Percentiles rank a stretch among this genome's conserved stretches.
Conservation (phyloP, 352 stramenopile genomes). For the Saprolegnia parasitica region DNA sequence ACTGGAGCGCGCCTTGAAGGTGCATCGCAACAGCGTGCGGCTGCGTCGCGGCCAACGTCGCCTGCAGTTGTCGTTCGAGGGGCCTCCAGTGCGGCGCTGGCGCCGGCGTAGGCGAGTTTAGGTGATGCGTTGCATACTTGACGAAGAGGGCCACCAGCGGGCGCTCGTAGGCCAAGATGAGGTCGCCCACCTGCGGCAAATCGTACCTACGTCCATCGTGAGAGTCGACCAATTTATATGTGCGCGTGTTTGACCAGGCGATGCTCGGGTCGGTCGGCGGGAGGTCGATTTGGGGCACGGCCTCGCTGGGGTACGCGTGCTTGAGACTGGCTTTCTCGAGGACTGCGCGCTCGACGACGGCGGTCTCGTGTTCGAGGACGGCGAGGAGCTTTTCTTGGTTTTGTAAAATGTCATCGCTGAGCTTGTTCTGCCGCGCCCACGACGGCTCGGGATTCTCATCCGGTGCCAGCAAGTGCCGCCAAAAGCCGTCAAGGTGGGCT, state of each 20-base stretch:
- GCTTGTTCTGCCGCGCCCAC: constrained; percentile 45
- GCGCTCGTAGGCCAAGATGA: constrained; percentile 51
- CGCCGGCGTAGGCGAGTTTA: neutral
- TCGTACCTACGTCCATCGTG: constrained; percentile 38
- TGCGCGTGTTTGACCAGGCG: constrained; percentile 48
- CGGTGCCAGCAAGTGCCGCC: neutral
- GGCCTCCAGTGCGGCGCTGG: neutral
- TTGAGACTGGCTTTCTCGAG: constrained; percentile 77
- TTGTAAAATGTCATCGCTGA: constrained; percentile 76
- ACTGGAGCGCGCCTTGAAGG: constrained; percentile 38
- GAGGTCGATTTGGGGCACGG: neutral
- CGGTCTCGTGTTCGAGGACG: constrained; percentile 72
- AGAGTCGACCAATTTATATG: too few relatives aligned
- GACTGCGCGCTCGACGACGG: constrained; percentile 67
- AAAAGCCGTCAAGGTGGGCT: constrained; percentile 1
- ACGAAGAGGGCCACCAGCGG: constrained; percentile 50
- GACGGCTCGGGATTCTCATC: constrained; percentile 26
- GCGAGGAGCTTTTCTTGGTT: constrained; percentile 76
- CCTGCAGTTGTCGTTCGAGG: constrained; percentile 11
- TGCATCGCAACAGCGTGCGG: constrained; percentile 27
- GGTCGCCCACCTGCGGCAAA: constrained; percentile 49
- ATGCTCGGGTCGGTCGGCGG: constrained; percentile 1
- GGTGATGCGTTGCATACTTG: constrained; percentile 45
- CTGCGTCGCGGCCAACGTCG: neutral
- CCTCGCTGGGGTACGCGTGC: constrained; percentile 44